phyloP scores from a whole-genome alignment of 768 basidiomycete species.

The Chlorophyllum brunneum region DNA sequence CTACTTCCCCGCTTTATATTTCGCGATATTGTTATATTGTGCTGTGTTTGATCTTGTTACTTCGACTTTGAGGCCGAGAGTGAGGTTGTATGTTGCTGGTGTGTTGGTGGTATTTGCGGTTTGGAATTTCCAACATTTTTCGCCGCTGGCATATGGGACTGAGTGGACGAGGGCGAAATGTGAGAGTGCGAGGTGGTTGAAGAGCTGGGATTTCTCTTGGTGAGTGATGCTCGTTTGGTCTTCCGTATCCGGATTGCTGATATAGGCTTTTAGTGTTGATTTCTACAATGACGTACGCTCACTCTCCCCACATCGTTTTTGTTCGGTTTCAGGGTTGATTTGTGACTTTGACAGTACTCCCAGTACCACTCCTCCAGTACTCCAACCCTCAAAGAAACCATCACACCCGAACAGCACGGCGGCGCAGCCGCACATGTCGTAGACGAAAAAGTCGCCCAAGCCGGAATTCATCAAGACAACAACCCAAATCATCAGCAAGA shows the following conservation, averaged over 20 bases:
- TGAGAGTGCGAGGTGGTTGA: constrained; percentile 74
- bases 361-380: constrained; percentile 40
- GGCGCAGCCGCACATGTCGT: constrained; percentile 55
- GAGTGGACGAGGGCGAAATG: constrained; percentile 87
- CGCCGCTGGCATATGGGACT: constrained; percentile 79
- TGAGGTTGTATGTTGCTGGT: constrained; percentile 78
- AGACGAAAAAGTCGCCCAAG: constrained; percentile 31
- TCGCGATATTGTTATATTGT: constrained; percentile 76
- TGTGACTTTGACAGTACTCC: constrained; percentile 45
- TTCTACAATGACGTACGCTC: constrained; percentile 61
- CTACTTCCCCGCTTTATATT: constrained; percentile 96
- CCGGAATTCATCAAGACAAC: constrained; percentile 5
- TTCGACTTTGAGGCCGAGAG: constrained; percentile 66
- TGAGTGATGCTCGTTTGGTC: constrained; percentile 24
- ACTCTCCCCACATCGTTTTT: background rate
- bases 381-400: constrained; percentile 36
- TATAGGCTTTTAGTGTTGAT: constrained; percentile 47
- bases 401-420: constrained; percentile 35
- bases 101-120: constrained; percentile 69
- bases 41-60: constrained; percentile 84
- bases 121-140: constrained; percentile 76
- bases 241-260: background rate
- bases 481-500: too few relatives aligned
- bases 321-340: background rate
- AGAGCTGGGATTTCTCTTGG: constrained; percentile 97